Base-by-base conservation (phyloP, 352 stramenopile genomes). In the Thraustochytrium striatum region DNA sequence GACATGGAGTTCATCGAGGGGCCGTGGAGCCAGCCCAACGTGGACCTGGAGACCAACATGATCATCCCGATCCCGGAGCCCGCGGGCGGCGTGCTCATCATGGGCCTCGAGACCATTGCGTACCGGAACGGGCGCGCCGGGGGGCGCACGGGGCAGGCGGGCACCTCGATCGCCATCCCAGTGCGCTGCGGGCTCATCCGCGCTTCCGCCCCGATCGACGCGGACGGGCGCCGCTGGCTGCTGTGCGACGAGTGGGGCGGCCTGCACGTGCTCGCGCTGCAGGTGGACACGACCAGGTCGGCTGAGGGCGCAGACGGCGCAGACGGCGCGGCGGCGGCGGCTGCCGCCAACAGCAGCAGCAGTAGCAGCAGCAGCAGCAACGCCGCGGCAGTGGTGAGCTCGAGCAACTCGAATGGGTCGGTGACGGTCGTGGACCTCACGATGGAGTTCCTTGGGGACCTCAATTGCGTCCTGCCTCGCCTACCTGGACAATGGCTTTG, bases 401-500 rank as follows among this genome's bases (percentile, higher is more conserved):
- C 61, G 88, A n/a, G n/a, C n/a, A n/a, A n/a, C n/a, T n/a, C n/a
- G n/a, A n/a, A n/a, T n/a, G n/a, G n/a, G n/a, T 21, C 41, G 13
- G 39, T 61, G 11, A 75, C 65, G 25, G 65, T 75, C 7, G 65
- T 75, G 47, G 65, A 87, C 13, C 82, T 98, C n/a, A 89, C 92
- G 69, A 81, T 98, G 28, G 94, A 98, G 57, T 91, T 94, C 25
- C 85, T 98, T 2, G 95, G 95, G n/a, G 52, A 97, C 90, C 2
- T 96, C 87, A 32, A 89, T 95, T 38, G 89, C 92, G 8, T 96
- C 91, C 1, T 91, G 88, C 39, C 83, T 98, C 30, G 88, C 89
- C 41, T 98, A 98, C 73, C 84, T 98, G 38, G 92, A 97, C 80
- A 94, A 97, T 65, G 94, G 94, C 44, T 87, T 96, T 19, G 91